Evolutionary conservation across 1,139 yeast species (phyloP).

Genomic region (Sugiyamaella xylanicola): DNA sequence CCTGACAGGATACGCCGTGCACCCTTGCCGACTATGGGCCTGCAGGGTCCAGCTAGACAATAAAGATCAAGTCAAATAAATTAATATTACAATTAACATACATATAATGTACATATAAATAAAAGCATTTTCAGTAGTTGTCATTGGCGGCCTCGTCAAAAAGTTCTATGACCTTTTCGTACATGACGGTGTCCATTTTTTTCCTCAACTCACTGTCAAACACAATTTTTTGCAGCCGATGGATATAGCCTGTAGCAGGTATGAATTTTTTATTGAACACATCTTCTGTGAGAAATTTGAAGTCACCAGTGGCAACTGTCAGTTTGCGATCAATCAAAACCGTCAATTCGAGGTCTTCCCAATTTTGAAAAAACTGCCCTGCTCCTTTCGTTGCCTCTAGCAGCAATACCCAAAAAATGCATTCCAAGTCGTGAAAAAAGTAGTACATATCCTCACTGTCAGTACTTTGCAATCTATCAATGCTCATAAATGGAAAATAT

Average conservation of each 20-base stretch:
- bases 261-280: not conserved
- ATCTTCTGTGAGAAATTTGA: not conserved
- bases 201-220: not conserved
- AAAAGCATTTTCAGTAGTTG: not conserved
- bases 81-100: not conserved
- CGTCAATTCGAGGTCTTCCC: not conserved
- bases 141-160: not conserved
- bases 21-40: not conserved
- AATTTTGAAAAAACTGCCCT: constrained; percentile 3
- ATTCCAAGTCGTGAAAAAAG: constrained; percentile 9
- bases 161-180: constrained; percentile 1
- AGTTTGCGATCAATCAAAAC: constrained; percentile 2
- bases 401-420: constrained; percentile 5
- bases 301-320: not conserved
- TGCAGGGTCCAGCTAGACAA: not conserved
- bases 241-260: constrained; percentile 1
- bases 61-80: not conserved
- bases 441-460: not conserved
- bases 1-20: not conserved
- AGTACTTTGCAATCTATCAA: not conserved
- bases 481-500: constrained; percentile 7
- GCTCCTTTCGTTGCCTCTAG: constrained; percentile 2
- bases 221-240: not conserved
- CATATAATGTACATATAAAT: not conserved
- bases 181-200: constrained; percentile 1